phyloP scores from a whole-genome alignment of 768 basidiomycete genomes.

The Dentipellis fragilis region DNA sequence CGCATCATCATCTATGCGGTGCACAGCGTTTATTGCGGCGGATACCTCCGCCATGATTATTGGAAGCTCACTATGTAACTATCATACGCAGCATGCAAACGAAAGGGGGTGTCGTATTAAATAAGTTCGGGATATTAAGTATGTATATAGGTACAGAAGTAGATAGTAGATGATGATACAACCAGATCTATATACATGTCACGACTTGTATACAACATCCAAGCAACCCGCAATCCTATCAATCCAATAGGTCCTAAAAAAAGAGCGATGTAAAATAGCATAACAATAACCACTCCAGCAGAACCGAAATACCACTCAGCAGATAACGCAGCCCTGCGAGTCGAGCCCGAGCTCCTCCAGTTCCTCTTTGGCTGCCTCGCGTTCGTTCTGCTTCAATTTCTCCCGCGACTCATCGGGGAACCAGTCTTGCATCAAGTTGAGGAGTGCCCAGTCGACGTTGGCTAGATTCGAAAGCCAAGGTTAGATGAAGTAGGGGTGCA shows the following conservation, averaged over 20 bases:
- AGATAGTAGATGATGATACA: no score
- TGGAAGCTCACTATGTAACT: no score
- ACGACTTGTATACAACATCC: no score
- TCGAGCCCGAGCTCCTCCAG: slow-evolving; percentile 54
- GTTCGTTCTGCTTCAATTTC: slow-evolving; percentile 68
- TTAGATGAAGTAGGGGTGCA: background rate
- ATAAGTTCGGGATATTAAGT: no score
- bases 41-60: no score
- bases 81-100: no score
- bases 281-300: background rate
- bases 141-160: no score
- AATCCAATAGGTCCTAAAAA: background rate
- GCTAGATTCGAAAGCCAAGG: slow-evolving; percentile 27
- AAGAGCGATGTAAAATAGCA: background rate
- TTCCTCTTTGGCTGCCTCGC: slow-evolving; percentile 64
- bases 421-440: slow-evolving; percentile 88
- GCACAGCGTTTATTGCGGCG: no score
- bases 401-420: slow-evolving; percentile 75
- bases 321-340: slow-evolving; percentile 21
- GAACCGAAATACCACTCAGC: background rate
- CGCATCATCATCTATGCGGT: no score
- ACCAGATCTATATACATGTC: no score
- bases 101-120: no score
- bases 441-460: slow-evolving; percentile 69
- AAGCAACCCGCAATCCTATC: no score